Evolutionary conservation across 345 rosid species (phyloP).

Genomic region (Brassica juncea): DNA sequence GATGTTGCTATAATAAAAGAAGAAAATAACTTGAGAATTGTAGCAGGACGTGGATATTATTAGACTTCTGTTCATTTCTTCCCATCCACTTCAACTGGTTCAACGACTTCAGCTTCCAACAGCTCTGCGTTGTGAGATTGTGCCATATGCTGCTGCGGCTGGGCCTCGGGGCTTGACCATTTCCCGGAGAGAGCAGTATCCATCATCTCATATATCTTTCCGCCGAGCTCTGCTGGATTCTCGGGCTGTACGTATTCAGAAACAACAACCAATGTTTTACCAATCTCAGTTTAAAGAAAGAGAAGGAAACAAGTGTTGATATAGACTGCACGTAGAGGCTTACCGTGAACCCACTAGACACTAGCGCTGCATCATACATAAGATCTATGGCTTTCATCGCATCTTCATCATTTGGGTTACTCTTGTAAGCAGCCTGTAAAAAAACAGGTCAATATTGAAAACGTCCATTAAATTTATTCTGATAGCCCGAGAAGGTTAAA

Average conservation of each 20-base stretch:
- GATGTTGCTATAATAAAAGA: constrained; percentile 19
- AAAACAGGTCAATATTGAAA: not conserved
- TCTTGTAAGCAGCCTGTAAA: constrained; percentile 72
- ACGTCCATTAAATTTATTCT: not conserved
- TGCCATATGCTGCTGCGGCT: constrained; percentile 33
- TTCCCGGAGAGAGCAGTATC: constrained; percentile 73
- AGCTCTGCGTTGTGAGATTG: constrained; percentile 42
- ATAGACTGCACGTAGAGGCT: constrained; percentile 29
- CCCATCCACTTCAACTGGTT: constrained; percentile 62
- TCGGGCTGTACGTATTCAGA: constrained; percentile 63
- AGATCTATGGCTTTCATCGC: constrained; percentile 89
- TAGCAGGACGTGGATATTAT: not conserved
- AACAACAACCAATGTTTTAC: not conserved
- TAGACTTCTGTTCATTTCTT: constrained; percentile 53
- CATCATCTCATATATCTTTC: constrained; percentile 99
- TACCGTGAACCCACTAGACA: constrained; percentile 94
- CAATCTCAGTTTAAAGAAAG: not conserved
- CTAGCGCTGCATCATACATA: constrained; percentile 83
- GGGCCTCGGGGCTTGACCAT: constrained; percentile 59
- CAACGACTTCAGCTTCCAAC: constrained; percentile 83
- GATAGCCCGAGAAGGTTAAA: not conserved
- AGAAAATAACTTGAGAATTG: not conserved
- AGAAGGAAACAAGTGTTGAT: not conserved
- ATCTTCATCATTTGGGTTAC: constrained; percentile 71
- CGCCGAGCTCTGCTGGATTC: constrained; percentile 88